Evolutionary conservation across 768 basidiomycete genomes (phyloP), one percentile per base, ranked within the genome.

Genomic region (Thelephora ganbajun): DNA sequence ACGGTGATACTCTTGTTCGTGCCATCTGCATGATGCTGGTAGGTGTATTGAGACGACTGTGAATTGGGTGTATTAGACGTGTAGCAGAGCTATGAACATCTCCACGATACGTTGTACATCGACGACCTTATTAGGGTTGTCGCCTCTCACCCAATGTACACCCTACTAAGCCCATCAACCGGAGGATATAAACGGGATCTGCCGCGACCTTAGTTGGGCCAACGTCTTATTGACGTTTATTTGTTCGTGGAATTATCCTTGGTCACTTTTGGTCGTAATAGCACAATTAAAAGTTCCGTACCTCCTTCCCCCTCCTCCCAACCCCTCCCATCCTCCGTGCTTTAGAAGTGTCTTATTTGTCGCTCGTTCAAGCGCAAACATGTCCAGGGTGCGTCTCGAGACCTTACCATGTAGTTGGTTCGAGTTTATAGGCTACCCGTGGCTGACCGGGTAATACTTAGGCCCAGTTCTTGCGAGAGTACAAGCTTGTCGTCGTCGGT

Each of bases 401-500:
- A 13, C 26, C 35, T 16, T 13, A 37, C 23, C 39, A 19, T 9
- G n/a, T 3, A n/a, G n/a, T 0, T 13, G 19, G 16, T 16, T 33
- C 1, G 11, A 11, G 4, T n/a, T 30, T 33, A 43, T n/a, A 35
- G 18, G 35, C 49, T 3, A 47, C 3, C 33, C 47, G 23, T 34
- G n/a, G 26, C 22, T 45, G 16, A 14, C 44, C 2, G 11, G 30
- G 5, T 20, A 23, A n/a, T 48, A 11, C 23, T 18, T 50, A 89
- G 83, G 84, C 87, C 53, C 83, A 84, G 61, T 91, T 91, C 71
- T 69, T 98, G 65, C 73, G 93, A 58, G 94, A 98, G 63, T 98
- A 98, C 71, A 97, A 97, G 72, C 80, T 97, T 50, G 94, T 98
- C 54, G 94, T 98, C 53, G 94, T 97, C 52, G 94, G 94, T 44